These are phyloP conservation scores for Aspergillus uvarum DNA, from an alignment of 2,329 filamentous ascomycete species.

Conservation along the genomic window DNA sequence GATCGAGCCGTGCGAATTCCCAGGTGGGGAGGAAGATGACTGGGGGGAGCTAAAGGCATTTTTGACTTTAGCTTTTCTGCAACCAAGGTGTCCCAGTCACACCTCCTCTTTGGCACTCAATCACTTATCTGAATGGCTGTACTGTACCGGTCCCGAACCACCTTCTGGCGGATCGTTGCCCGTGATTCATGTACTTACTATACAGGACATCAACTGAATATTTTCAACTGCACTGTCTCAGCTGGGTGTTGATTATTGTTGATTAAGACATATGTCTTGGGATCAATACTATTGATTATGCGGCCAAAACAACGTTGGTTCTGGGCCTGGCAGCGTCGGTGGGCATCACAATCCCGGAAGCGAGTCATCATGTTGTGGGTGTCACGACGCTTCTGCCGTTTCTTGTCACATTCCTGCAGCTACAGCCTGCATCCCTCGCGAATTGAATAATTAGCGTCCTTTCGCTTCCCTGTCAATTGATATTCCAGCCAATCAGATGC, in stretches of 20 bases:
- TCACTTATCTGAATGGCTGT: constrained; percentile 5
- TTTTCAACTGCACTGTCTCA: not conserved
- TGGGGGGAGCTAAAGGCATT: not conserved
- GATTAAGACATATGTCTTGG: not conserved
- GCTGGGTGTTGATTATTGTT: not conserved
- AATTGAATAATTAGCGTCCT: constrained; percentile 5
- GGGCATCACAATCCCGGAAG: constrained; percentile 1
- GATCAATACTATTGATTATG: not conserved
- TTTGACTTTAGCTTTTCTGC: constrained; percentile 19
- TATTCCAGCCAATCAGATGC: constrained; percentile 1
- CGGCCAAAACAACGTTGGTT: not conserved
- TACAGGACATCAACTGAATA: not conserved
- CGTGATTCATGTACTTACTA: not conserved
- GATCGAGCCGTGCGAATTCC: constrained; percentile 2
- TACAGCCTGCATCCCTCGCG: too few species aligned
- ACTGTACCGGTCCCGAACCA: constrained; percentile 1
- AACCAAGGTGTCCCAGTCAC: constrained; percentile 18
- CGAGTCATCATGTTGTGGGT: not conserved
- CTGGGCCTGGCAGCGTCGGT: constrained; percentile 1
- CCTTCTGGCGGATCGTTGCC: not conserved
- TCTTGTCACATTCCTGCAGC: constrained; percentile 21
- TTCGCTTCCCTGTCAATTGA: not conserved
- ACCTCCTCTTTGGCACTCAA: constrained; percentile 10
- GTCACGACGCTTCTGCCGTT: constrained; percentile 14
- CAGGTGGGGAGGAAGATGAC: not conserved